phyloP scores from a whole-genome alignment of 305 asterid species.

The Rubia peregrina region DNA sequence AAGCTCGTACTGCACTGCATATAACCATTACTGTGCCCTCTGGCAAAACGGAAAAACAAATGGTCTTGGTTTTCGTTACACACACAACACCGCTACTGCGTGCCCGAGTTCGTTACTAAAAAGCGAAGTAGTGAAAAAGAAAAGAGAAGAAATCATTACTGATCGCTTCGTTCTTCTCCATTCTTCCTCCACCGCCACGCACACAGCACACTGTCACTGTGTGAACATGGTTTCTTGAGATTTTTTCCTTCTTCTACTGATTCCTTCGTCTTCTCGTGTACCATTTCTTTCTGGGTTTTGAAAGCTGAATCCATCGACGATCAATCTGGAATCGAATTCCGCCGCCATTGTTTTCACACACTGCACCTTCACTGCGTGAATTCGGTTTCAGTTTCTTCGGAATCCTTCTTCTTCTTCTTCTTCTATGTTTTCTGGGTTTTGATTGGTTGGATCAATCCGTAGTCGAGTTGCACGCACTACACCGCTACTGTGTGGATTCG shows the following conservation, averaged over 20 bases:
- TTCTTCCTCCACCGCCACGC: not conserved
- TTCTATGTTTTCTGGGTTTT: no score
- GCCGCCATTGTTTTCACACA: not conserved
- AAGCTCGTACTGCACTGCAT: not conserved
- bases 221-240: not conserved
- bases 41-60: not conserved
- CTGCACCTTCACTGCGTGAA: not conserved
- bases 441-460: no score
- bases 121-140: not conserved
- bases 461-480: no score
- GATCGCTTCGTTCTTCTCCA: not conserved
- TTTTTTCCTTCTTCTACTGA: no score
- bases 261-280: no score
- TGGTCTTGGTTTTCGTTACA: not conserved
- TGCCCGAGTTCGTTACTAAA: not conserved
- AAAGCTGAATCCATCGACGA: not conserved
- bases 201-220: not conserved
- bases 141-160: not conserved
- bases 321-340: not conserved
- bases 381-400: not conserved
- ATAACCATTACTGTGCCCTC: not conserved
- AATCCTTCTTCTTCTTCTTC: not conserved
- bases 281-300: not conserved
- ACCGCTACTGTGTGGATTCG: no score
- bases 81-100: not conserved